A percentile compares a stretch with the other conserved stretches of the same genome.
phyloP scores from a whole-genome alignment of 179 eudicot species.

The Camellia oleifera region DNA sequence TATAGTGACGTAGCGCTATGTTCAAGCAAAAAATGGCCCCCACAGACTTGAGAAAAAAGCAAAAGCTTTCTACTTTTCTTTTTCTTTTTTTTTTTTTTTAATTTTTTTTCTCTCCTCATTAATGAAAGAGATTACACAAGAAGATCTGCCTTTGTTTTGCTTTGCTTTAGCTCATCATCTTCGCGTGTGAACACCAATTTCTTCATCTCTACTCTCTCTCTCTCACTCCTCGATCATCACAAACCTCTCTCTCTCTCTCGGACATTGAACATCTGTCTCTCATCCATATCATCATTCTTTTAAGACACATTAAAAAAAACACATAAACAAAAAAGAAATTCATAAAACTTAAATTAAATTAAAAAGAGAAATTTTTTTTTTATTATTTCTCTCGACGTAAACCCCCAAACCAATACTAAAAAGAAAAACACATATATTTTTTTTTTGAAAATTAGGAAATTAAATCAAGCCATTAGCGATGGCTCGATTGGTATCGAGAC shows the following conservation, averaged over 20 bases:
- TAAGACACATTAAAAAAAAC: not conserved
- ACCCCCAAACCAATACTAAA: constrained; percentile 31
- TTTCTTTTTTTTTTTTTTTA: no score
- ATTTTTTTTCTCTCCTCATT: not conserved
- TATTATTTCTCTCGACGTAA: constrained; percentile 21
- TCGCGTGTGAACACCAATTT: constrained; percentile 6
- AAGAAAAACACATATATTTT: not conserved
- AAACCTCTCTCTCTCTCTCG: not conserved
- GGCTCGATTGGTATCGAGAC: constrained; percentile 59
- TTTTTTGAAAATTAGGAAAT: not conserved
- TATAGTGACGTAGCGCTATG: constrained; percentile 5
- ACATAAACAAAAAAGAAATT: not conserved
- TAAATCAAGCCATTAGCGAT: constrained; percentile 61
- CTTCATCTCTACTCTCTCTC: constrained; percentile 8
- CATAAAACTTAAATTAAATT: not conserved
- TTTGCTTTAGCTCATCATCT: constrained; percentile 20
- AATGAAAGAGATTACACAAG: constrained; percentile 11
- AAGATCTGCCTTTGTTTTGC: constrained; percentile 23
- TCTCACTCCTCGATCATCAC: not conserved
- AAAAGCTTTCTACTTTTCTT: not conserved
- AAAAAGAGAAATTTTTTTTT: constrained; percentile 6
- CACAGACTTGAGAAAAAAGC: constrained; percentile 12
- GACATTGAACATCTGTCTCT: not conserved
- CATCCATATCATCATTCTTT: not conserved
- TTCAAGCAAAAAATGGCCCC: constrained; percentile 22